phyloP scores from a whole-genome alignment of 2,329 filamentous ascomycete species.

The Emericellopsis atlantica region DNA sequence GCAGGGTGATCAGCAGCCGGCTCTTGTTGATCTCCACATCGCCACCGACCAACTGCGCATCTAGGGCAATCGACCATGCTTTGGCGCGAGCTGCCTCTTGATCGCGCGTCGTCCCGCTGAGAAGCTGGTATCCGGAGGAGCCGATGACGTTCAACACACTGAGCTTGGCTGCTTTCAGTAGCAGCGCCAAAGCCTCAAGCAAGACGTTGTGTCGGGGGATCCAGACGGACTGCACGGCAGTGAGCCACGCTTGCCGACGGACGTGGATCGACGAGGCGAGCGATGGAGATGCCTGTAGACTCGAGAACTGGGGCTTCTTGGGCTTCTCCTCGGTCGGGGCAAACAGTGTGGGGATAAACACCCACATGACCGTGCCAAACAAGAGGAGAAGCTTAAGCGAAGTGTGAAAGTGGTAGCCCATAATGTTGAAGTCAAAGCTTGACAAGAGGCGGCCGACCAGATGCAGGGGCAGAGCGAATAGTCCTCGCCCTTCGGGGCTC shows the following conservation, averaged over 20 bases:
- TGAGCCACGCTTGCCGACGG: conserved; percentile 82
- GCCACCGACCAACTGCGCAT: conserved; percentile 83
- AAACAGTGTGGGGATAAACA: conserved; percentile 41
- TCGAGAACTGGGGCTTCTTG: conserved; percentile 32
- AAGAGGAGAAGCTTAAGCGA: conserved; percentile 40
- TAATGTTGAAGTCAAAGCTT: conserved; percentile 35
- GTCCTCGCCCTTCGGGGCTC: conserved; percentile 50
- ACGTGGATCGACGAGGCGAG: conserved; percentile 74
- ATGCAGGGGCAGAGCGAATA: conserved; percentile 51
- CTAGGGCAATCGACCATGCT: conserved; percentile 85
- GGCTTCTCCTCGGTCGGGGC: conserved; percentile 31
- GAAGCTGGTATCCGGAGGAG: conserved; percentile 59
- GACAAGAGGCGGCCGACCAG: conserved; percentile 36
- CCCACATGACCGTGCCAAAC: conserved; percentile 40
- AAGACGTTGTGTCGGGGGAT: conserved; percentile 80
- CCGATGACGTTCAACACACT: conserved; percentile 69
- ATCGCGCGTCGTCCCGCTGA: conserved; percentile 72
- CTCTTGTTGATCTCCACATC: conserved; percentile 84
- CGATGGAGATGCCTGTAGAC: conserved; percentile 48
- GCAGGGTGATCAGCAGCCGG: conserved; percentile 70
- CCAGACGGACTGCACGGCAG: conserved; percentile 84
- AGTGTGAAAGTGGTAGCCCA: conserved; percentile 40
- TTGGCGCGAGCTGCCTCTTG: conserved; percentile 79
- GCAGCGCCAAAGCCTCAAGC: conserved; percentile 70
- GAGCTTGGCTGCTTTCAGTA: conserved; percentile 71